These are phyloP conservation scores for Hygrocybe punicea DNA, from an alignment of 768 basidiomycete genomes.

Conservation along the genomic window DNA sequence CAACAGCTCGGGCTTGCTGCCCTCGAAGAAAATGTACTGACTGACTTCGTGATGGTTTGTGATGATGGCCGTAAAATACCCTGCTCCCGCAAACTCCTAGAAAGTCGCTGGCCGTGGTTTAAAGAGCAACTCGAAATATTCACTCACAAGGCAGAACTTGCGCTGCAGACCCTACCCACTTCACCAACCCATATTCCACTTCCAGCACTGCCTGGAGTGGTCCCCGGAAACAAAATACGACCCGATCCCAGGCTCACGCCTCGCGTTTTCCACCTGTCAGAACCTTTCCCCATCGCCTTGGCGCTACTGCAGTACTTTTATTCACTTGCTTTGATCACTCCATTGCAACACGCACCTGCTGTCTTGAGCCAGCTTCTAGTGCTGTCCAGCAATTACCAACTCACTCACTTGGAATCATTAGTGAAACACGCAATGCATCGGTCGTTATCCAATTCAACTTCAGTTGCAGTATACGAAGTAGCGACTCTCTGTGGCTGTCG, in stretches of 20 bases:
- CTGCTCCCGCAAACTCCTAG: constrained; percentile 80
- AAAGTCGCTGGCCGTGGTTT: constrained; percentile 97
- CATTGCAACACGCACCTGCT: constrained; percentile 86
- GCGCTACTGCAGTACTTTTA: constrained; percentile 95
- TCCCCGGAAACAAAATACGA: too few species aligned
- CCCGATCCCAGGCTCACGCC: constrained; percentile 81
- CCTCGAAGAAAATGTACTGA: constrained; percentile 73
- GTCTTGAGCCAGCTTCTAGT: constrained; percentile 85
- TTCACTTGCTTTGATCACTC: constrained; percentile 78
- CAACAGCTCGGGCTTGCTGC: constrained; percentile 83
- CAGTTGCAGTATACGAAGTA: constrained; percentile 92
- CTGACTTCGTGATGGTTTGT: constrained; percentile 91
- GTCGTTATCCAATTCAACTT: constrained; percentile 75
- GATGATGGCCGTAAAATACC: constrained; percentile 82
- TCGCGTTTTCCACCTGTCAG: constrained; percentile 75
- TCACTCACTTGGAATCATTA: constrained; percentile 68
- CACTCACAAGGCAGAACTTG: constrained; percentile 51
- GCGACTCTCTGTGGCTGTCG: constrained; percentile 87
- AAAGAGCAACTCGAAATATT: constrained; percentile 62
- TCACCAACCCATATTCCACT: constrained; percentile 61
- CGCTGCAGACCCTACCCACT: constrained; percentile 56
- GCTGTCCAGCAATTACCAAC: constrained; percentile 76
- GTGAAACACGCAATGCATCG: constrained; percentile 96
- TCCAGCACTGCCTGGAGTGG: constrained; percentile 61
- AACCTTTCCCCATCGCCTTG: constrained; percentile 83